Base-by-base conservation (phyloP, 78 protist genomes). In the Pigoraptor vietnamica region DNA sequence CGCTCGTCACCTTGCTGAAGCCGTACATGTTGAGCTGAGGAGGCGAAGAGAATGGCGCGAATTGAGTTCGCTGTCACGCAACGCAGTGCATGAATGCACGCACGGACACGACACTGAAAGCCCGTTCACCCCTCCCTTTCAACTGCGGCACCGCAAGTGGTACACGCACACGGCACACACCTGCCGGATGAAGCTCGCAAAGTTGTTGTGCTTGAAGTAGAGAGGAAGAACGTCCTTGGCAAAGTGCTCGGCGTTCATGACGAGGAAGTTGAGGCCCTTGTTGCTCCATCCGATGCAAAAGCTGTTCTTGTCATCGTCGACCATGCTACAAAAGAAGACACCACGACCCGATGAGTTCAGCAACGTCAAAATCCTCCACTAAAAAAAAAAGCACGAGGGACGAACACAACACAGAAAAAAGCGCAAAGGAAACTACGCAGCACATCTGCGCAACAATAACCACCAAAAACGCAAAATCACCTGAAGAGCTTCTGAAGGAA, bases 151-250 rank as follows among this genome's bases (percentile, higher is more conserved):
- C 67, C 6, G 14, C 67, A 48, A 6, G 67, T 14, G 14, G 14
- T 21, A 48, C 67, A 48, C 67, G 14, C 67, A 48, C 6, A 48
- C 67, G 67, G 14, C 29, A 14, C 67, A 48, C 67, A 90, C 89
- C 93, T 94, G 95, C 23, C 95, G 90, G 34, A 94, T 90, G 33
- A 92, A 94, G 83, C 67, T 29, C 23, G 94, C 93, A 36, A 91
- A 92, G 87, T 94, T 94, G 91, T 40, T 86, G 94, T 94, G 95
- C 92, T 94, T 94, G 90, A 92, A 94, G 89, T 92, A 88, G 33
- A 1, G 9, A 19, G 94, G 93, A 86, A 94, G 90, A 32, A 94
- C 89, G 23, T 92, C 86, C 36, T 33, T 23, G 9, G 90, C 1
- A 38, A 93, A 89, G 25, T 9, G 24, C 39, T 88, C 90, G 1